phyloP scores from a whole-genome alignment of 1,284 basidiomycete species.

The Ustilago lituana region DNA sequence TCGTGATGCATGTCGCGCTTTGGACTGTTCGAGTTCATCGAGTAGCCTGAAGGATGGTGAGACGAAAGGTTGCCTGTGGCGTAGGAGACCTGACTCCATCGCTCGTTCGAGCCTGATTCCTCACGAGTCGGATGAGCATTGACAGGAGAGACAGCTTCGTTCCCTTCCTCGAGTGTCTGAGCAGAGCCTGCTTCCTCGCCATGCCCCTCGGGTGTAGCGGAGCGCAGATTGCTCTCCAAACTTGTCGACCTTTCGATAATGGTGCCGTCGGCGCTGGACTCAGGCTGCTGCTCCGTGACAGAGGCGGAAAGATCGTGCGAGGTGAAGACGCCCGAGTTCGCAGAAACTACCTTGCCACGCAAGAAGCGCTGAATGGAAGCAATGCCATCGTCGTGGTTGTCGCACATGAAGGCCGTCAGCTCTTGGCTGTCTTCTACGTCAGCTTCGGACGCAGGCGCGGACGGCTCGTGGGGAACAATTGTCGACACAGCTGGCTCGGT shows the following conservation, averaged over 20 bases:
- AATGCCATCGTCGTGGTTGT: constrained; percentile 29
- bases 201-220: neutral
- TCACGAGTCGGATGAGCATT: neutral
- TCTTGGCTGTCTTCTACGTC: constrained; percentile 3
- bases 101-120: constrained; percentile 5
- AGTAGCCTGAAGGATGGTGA: constrained; percentile 13
- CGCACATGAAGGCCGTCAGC: constrained; percentile 9
- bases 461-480: neutral
- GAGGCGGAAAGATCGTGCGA: constrained; percentile 3
- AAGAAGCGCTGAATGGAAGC: constrained; percentile 39
- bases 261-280: constrained; percentile 23
- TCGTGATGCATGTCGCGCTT: constrained; percentile 13
- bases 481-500: neutral
- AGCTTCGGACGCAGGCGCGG: neutral
- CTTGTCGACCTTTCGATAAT: constrained; percentile 26
- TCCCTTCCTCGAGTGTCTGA: neutral
- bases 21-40: constrained; percentile 15
- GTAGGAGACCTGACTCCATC: constrained; percentile 30
- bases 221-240: constrained; percentile 14
- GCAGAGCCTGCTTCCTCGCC: neutral
- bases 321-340: constrained; percentile 17
- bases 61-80: constrained; percentile 8
- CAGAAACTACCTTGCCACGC: constrained; percentile 30
- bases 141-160: neutral
- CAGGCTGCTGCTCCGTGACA: neutral